These are phyloP conservation scores for Aechmea fasciata DNA, from an alignment of 176 grass and related monocot genomes.

Conservation along the genomic window DNA sequence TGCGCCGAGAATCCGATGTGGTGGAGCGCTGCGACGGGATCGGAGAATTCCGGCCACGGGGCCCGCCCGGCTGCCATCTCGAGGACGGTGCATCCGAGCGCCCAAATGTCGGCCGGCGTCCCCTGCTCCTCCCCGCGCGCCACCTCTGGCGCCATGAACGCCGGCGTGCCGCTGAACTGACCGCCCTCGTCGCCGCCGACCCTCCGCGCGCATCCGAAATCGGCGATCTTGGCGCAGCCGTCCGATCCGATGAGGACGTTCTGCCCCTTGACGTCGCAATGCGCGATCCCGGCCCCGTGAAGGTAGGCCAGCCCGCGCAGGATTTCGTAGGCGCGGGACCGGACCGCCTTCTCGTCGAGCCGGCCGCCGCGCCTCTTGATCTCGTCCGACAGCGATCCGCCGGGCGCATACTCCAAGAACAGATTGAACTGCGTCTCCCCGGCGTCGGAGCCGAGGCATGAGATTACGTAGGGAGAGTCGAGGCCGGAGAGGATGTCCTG, in stretches of 20 bases:
- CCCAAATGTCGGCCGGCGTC: slow-evolving; percentile 31
- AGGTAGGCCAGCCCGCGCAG: slow-evolving; percentile 33
- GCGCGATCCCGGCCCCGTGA: slow-evolving; percentile 26
- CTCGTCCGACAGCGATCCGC: slow-evolving; percentile 44
- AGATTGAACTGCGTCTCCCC: neutral
- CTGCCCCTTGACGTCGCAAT: slow-evolving; percentile 36
- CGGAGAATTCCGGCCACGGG: slow-evolving; percentile 25
- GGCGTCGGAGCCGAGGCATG: slow-evolving; percentile 16
- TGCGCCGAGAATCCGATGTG: slow-evolving; percentile 35
- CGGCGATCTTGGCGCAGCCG: slow-evolving; percentile 34
- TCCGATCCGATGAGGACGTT: slow-evolving; percentile 36
- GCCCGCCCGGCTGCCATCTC: slow-evolving; percentile 41
- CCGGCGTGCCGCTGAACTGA: slow-evolving; percentile 21
- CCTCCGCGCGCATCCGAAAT: slow-evolving; percentile 37
- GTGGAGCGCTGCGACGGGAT: slow-evolving; percentile 27
- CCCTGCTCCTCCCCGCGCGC: slow-evolving; percentile 39
- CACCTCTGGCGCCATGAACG: slow-evolving; percentile 46
- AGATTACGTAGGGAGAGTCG: slow-evolving; percentile 19
- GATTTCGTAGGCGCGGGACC: slow-evolving; percentile 19
- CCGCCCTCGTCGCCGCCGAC: neutral
- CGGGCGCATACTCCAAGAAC: slow-evolving; percentile 42
- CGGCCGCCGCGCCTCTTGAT: slow-evolving; percentile 22
- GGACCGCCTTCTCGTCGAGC: slow-evolving; percentile 22
- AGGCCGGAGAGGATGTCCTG: slow-evolving; percentile 13
- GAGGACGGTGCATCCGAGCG: slow-evolving; percentile 37